phyloP scores from a whole-genome alignment of 202 grass and related monocot species.

The Schoenoplectus tabernaemontani region DNA sequence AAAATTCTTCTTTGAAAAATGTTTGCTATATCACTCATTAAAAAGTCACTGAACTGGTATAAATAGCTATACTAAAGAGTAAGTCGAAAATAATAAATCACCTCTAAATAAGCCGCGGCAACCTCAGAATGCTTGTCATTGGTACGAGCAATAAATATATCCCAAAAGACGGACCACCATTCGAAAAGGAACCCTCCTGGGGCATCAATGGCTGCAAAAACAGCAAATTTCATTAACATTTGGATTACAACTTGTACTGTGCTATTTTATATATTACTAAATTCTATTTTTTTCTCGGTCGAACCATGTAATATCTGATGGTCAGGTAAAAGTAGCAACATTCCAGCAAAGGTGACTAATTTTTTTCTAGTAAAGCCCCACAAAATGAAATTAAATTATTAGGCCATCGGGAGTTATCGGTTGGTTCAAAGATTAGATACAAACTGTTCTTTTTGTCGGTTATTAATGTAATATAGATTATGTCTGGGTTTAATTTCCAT shows the following conservation, averaged over 20 bases:
- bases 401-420: neutral
- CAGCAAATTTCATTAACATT: slow-evolving; percentile 17
- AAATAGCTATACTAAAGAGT: neutral
- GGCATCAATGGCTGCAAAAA: slow-evolving; percentile 94
- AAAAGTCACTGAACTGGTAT: neutral
- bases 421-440: neutral
- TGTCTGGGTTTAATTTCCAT: too few relatives aligned
- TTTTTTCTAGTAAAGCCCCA: neutral
- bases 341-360: neutral
- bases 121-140: slow-evolving; percentile 99
- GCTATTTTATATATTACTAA: too few relatives aligned
- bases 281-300: neutral
- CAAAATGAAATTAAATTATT: neutral
- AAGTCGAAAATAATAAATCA: slow-evolving; percentile 5
- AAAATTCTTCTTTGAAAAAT: neutral
- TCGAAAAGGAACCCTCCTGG: slow-evolving; percentile 99
- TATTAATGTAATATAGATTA: neutral
- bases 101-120: slow-evolving; percentile 94
- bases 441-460: neutral
- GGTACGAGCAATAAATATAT: slow-evolving; percentile 96
- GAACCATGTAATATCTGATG: neutral
- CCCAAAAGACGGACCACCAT: slow-evolving; percentile 99
- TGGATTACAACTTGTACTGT: neutral
- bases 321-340: neutral
- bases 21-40: neutral